These are phyloP conservation scores for Leishmania major DNA, from an alignment of 208 protist genomes.

Conservation along the genomic window DNA sequence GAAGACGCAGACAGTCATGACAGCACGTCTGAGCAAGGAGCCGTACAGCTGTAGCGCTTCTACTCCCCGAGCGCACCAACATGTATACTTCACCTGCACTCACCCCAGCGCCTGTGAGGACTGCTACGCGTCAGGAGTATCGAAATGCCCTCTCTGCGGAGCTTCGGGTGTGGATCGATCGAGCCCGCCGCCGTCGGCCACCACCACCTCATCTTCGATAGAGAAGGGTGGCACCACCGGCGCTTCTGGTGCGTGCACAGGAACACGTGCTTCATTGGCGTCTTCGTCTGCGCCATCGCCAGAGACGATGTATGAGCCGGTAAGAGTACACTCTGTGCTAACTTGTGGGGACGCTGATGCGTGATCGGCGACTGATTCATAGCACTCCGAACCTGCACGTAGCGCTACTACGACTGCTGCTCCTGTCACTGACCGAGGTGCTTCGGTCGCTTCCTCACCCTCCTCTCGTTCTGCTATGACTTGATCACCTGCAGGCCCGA, in stretches of 20 bases:
- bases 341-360: background rate
- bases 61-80: background rate
- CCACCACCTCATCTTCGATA: background rate
- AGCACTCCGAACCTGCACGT: background rate
- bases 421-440: background rate
- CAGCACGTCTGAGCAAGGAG: slow-evolving; percentile 44
- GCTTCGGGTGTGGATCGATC: slow-evolving; percentile 6
- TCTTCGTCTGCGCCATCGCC: background rate
- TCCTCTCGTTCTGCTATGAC: background rate
- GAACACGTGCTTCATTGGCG: background rate
- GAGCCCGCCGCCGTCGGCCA: background rate
- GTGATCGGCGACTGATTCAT: background rate
- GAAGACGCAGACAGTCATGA: slow-evolving; percentile 43
- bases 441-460: background rate
- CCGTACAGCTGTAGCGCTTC: slow-evolving; percentile 44
- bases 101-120: slow-evolving; percentile 46
- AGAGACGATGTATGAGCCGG: background rate
- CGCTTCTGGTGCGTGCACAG: background rate
- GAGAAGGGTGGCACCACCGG: background rate
- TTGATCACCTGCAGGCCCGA: background rate
- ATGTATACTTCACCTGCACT: slow-evolving; percentile 34
- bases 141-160: slow-evolving; percentile 63
- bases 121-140: slow-evolving; percentile 30
- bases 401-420: background rate
- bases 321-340: background rate